phyloP scores from a whole-genome alignment of 176 grass and related monocot genomes.

The Raddia guianensis region DNA sequence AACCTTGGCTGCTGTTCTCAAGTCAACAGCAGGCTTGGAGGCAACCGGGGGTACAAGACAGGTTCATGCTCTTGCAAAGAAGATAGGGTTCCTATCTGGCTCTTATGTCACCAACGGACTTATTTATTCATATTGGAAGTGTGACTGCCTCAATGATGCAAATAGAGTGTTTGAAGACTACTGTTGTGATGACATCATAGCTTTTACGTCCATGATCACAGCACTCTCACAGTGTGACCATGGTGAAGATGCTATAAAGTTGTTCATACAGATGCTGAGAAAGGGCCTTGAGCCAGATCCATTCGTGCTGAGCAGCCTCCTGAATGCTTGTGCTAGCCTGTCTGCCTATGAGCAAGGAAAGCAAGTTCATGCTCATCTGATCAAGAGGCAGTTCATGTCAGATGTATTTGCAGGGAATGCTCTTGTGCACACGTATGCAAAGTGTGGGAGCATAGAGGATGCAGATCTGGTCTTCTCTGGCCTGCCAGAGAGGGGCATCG shows the following conservation, averaged over 20 bases:
- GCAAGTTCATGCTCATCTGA: constrained; percentile 75
- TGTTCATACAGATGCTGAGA: constrained; percentile 69
- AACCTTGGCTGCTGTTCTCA: constrained; percentile 80
- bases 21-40: constrained; percentile 67
- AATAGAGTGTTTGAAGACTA: constrained; percentile 65
- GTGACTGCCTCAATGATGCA: constrained; percentile 50
- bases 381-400: constrained; percentile 67
- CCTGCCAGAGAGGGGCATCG: constrained; percentile 67
- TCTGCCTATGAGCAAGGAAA: constrained; percentile 93
- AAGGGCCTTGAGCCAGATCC: constrained; percentile 74
- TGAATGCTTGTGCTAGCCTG: constrained; percentile 78
- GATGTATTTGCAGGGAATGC: constrained; percentile 84
- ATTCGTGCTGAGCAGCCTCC: constrained; percentile 82
- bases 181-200: constrained; percentile 60
- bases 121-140: constrained; percentile 91
- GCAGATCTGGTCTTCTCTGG: constrained; percentile 68
- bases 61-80: constrained; percentile 71
- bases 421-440: constrained; percentile 91
- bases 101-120: constrained; percentile 80
- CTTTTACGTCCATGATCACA: constrained; percentile 87
- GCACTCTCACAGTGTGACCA: constrained; percentile 64
- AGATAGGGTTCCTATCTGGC: constrained; percentile 66
- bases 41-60: constrained; percentile 46
- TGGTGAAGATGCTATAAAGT: constrained; percentile 82
- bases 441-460: constrained; percentile 83